Percentiles rank a stretch among this genome's conserved stretches.
phyloP scores from a whole-genome alignment of 140 eudicot species.

The Cichorium intybus region DNA sequence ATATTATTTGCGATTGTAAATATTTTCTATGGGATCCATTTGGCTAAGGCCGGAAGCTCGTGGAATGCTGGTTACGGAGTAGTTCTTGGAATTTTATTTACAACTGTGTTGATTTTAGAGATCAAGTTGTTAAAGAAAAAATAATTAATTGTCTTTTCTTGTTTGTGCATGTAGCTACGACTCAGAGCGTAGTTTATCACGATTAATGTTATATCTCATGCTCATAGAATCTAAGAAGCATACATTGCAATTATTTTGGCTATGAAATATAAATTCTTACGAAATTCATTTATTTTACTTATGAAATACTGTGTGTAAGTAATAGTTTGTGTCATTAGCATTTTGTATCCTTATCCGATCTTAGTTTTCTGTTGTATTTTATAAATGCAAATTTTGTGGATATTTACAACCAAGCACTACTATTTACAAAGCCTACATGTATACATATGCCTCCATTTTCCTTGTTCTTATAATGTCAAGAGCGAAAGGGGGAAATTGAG shows the following conservation, averaged over 20 bases:
- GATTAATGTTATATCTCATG: neutral
- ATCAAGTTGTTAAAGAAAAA: conserved; percentile 40
- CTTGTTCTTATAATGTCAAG: too few relatives aligned
- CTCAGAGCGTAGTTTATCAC: too few relatives aligned
- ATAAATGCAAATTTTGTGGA: too few relatives aligned
- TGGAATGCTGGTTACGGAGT: conserved; percentile 61
- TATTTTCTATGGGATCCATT: conserved; percentile 73
- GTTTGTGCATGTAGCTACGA: neutral
- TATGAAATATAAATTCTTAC: neutral
- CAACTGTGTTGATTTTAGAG: conserved; percentile 42
- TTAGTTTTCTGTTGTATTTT: too few relatives aligned
- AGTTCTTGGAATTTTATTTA: conserved; percentile 31
- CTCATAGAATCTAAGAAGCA: neutral
- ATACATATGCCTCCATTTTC: too few relatives aligned
- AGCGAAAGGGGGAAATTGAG: too few relatives aligned
- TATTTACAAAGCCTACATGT: too few relatives aligned
- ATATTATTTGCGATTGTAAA: conserved; percentile 50
- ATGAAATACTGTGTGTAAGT: neutral
- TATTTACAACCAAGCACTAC: too few relatives aligned
- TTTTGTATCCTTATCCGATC: neutral
- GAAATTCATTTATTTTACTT: neutral
- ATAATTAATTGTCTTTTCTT: conserved; percentile 1
- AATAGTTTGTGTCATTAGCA: neutral
- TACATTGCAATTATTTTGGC: neutral
- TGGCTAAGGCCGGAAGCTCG: conserved; percentile 54